Evolutionary conservation across 2,329 filamentous ascomycete species (phyloP).

Genomic region (Zymoseptoria tritici): DNA sequence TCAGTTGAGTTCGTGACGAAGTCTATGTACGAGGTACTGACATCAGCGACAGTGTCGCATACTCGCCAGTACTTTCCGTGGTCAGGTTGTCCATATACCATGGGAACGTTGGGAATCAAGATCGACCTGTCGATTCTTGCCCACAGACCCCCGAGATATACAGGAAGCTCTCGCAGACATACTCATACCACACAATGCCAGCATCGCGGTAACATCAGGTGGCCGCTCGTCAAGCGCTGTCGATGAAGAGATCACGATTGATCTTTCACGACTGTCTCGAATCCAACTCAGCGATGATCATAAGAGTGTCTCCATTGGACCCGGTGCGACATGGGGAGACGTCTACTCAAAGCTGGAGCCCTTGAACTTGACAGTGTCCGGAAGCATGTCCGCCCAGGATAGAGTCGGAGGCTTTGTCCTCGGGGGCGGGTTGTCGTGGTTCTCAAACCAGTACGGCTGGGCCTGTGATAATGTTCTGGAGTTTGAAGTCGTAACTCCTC

Average conservation of each 20-base stretch:
- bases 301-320: conserved; percentile 32
- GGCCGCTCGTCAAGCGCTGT: conserved; percentile 20
- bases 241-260: conserved; percentile 22
- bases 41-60: conserved; percentile 6
- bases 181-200: conserved; percentile 11
- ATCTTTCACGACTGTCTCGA: conserved; percentile 17
- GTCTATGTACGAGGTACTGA: not conserved
- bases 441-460: conserved; percentile 42
- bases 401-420: conserved; percentile 42
- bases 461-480: conserved; percentile 32
- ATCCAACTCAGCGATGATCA: conserved; percentile 13
- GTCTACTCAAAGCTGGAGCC: conserved; percentile 37
- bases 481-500: conserved; percentile 21
- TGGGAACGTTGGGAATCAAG: conserved; percentile 6
- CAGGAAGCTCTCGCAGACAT: conserved; percentile 16
- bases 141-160: conserved; percentile 8
- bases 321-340: conserved; percentile 39
- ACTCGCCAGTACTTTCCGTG: conserved; percentile 8
- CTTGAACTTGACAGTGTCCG: conserved; percentile 36
- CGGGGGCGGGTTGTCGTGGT: conserved; percentile 44
- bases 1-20: not conserved
- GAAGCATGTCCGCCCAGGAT: conserved; percentile 38
- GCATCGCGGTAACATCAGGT: conserved; percentile 22
- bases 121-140: conserved; percentile 14
- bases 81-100: conserved; percentile 3